Evolutionary conservation across 2,329 filamentous ascomycete species (phyloP), one percentile per base, ranked within the genome.

Genomic region (Tolypocladium guangdongense): DNA sequence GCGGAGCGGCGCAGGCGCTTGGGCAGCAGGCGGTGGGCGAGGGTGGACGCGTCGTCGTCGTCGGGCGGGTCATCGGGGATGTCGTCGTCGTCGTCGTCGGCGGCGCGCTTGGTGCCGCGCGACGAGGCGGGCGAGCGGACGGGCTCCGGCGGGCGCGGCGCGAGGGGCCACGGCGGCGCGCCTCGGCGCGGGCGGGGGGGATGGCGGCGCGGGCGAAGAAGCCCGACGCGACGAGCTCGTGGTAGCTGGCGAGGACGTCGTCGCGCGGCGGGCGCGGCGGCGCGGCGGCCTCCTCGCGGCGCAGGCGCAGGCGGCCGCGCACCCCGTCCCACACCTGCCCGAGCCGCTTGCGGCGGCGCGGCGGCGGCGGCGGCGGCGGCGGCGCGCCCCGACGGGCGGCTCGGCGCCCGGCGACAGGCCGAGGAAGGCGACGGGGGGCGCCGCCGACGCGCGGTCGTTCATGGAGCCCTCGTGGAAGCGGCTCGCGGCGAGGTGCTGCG

Each of bases 401-500:
- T 70, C 68, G 8, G n/a, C n/a, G n/a, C n/a, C n/a, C n/a, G n/a
- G n/a, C n/a, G 30, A 24, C 6, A 10, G 24, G 24, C 68, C 82
- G 43, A 87, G 75, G 66, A 87, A 90, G 41, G 82, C 77, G 46
- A 79, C 76, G 0, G 88, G 88, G 32, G 89, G 89, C 55, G 77
- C 80, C 55, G 82, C 78, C 63, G 87, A 91, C 35, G 81, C 75
- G 58, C 87, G 83, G 68, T 95, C 88, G 63, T 85, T 89, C 88
- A 96, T 92, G 63, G 86, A 92, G 41, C 87, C 90, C 70, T 96
- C 90, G 38, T 85, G 63, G 78, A 95, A 75, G 70, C 82, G 66
- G 72, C 81, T 74, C 60, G 57, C 35, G 61, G 61, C 43, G 22
- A 58, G 38, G 30, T 52, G 70, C 56, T 71, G 65, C 55, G 70